phyloP scores from a whole-genome alignment of 352 stramenopile genomes.

The Phytophthora ramorum region DNA sequence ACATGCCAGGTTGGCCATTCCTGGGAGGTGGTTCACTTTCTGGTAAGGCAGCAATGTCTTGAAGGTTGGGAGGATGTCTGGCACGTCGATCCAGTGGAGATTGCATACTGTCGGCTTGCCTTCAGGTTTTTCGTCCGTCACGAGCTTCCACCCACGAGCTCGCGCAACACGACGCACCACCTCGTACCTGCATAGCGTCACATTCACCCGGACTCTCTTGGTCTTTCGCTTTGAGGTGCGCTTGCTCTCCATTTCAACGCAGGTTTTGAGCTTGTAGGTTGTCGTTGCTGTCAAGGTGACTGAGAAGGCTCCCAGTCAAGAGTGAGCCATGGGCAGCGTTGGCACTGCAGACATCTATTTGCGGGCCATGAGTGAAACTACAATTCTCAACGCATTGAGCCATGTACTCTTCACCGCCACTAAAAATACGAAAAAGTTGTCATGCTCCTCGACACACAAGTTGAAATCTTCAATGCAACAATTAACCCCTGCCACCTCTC shows the following conservation, averaged over 20 bases:
- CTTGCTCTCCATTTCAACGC: constrained; percentile 25
- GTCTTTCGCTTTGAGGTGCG: constrained; percentile 39
- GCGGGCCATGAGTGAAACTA: not conserved
- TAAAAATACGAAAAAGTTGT: not conserved
- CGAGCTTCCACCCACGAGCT: constrained; percentile 75
- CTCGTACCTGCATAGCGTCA: constrained; percentile 82
- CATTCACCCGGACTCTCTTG: constrained; percentile 71
- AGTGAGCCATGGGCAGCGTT: not conserved
- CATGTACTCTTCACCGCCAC: not conserved
- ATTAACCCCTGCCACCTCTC: not conserved
- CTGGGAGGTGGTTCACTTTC: constrained; percentile 96
- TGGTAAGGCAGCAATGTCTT: constrained; percentile 92
- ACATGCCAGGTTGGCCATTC: constrained; percentile 94
- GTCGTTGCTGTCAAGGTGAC: not conserved
- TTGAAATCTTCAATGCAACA: not conserved
- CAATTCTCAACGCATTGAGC: not conserved
- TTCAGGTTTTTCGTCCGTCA: constrained; percentile 82
- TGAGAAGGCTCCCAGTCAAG: not conserved
- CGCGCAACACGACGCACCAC: constrained; percentile 83
- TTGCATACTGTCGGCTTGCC: constrained; percentile 80
- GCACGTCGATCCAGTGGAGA: constrained; percentile 96
- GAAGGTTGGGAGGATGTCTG: constrained; percentile 92
- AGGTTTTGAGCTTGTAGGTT: not conserved
- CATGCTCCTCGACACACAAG: not conserved
- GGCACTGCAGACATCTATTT: not conserved